Base-by-base conservation (phyloP, 495 filamentous ascomycete genomes). In the Annulohypoxylon moriforme region DNA sequence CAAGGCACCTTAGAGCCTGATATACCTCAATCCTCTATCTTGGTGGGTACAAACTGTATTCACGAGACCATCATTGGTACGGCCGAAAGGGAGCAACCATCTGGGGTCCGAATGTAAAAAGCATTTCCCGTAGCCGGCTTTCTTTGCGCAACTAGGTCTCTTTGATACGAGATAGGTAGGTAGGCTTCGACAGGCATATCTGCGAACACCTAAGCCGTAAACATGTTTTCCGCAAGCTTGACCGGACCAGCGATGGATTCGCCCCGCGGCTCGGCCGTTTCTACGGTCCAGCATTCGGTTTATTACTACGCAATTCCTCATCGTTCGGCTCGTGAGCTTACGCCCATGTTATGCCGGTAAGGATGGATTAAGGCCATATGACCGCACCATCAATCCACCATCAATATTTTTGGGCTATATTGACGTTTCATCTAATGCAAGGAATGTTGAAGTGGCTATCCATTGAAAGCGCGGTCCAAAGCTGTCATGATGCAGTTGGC, bases 391-490 rank as follows among this genome's bases (percentile, higher is more conserved):
- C 71, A 58, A 47, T 59, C 29, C 64, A 68, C 60, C 59, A 60
- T 60, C 71, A 58, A 47, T 59, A 24, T 57, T 56, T 66, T 38
- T 46, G 22, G 60, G 60, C 66, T 36, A 58, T 73, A 69, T 62
- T 69, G 64, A 69, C 49, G 71, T 73, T 73, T 73, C 71, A 73
- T 73, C 66, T 69, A 31, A 73, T 73, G 71, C 66, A 73, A 73
- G 71, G 66, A 69, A 69, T 68, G 42, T 56, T 20, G 47, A 68
- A 40, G 59, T 52, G 22, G 50, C 31, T 64, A 68, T 49, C 69
- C 64, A 68, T 61, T 59, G 50, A 44, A 53, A 47, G 20, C 27
- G 63, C 50, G 58, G 63, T 22, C 42, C n/a, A 34, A 64, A 42
- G 59, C 64, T 72, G 66, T 59, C 62, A 49, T 69, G 61, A 69